Evolutionary conservation across 108 stramenopile genomes (phyloP).

Genomic region (Cyclotella choctawhatcheeana): DNA sequence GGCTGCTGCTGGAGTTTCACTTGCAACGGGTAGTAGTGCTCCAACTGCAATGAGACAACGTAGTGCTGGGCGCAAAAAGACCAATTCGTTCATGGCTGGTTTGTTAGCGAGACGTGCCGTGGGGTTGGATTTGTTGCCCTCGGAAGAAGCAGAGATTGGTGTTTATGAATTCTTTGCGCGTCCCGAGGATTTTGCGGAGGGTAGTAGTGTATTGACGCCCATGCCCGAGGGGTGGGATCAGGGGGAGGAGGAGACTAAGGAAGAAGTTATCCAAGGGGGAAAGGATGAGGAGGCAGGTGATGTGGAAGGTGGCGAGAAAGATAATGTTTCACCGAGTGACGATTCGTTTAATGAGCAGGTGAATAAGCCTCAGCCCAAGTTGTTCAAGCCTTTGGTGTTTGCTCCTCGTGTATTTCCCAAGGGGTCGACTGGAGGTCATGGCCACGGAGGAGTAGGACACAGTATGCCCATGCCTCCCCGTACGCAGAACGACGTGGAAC

Average conservation of each 20-base stretch:
- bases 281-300: slow-evolving; percentile 1
- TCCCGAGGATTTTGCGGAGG: slow-evolving; percentile 11
- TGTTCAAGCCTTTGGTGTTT: slow-evolving; percentile 59
- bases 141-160: slow-evolving; percentile 39
- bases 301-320: neutral
- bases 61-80: slow-evolving; percentile 21
- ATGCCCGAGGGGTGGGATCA: slow-evolving; percentile 21
- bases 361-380: slow-evolving; percentile 14
- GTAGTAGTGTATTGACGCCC: neutral
- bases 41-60: slow-evolving; percentile 2
- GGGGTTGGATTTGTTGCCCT: slow-evolving; percentile 54
- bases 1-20: no score
- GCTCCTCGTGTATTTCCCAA: slow-evolving; percentile 26
- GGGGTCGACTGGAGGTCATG: slow-evolving; percentile 26
- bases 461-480: slow-evolving; percentile 10
- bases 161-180: slow-evolving; percentile 27
- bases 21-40: neutral
- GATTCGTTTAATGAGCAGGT: slow-evolving; percentile 8
- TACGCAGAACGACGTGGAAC: slow-evolving; percentile 12
- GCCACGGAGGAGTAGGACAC: slow-evolving; percentile 25
- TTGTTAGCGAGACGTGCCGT: slow-evolving; percentile 52
- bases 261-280: slow-evolving; percentile 32
- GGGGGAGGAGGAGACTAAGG: slow-evolving; percentile 36
- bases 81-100: slow-evolving; percentile 41
- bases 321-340: no score